phyloP scores from a whole-genome alignment of 768 basidiomycete species.

The Auricularia cornea region DNA sequence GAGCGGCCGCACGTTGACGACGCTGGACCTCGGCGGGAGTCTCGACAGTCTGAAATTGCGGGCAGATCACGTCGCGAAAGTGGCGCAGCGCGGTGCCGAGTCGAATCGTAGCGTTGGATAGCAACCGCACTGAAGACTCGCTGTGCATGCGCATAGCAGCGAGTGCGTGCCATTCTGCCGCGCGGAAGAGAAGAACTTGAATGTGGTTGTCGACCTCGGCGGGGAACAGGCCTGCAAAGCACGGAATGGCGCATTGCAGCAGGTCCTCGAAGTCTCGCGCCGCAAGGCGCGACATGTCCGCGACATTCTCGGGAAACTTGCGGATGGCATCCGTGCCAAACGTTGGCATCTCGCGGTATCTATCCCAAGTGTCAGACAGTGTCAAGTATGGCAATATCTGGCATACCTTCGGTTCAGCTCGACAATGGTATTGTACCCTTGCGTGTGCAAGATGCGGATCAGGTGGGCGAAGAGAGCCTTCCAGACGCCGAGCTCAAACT shows the following conservation, averaged over 20 bases:
- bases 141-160: slow-evolving; percentile 9
- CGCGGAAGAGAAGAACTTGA: background rate
- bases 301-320: slow-evolving; percentile 1
- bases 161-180: slow-evolving; percentile 5
- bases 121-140: slow-evolving; percentile 5
- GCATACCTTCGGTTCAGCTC: slow-evolving; percentile 13
- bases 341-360: slow-evolving; percentile 2
- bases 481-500: slow-evolving; percentile 34
- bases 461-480: slow-evolving; percentile 31
- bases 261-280: slow-evolving; percentile 8
- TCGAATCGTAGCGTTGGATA: slow-evolving; percentile 14
- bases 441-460: slow-evolving; percentile 22
- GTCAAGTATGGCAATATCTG: background rate
- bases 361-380: background rate
- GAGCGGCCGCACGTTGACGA: slow-evolving; percentile 2
- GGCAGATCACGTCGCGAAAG: slow-evolving; percentile 18
- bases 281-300: slow-evolving; percentile 1
- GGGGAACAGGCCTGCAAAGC: slow-evolving; percentile 31
- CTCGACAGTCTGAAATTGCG: slow-evolving; percentile 19
- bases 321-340: slow-evolving; percentile 7
- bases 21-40: slow-evolving; percentile 25
- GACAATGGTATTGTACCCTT: slow-evolving; percentile 12
- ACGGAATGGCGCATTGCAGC: slow-evolving; percentile 15
- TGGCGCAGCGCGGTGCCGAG: slow-evolving; percentile 14
- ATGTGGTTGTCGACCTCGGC: slow-evolving; percentile 14